Evolutionary conservation across 140 eudicot genomes (phyloP), one percentile per base, ranked within the genome.

Genomic region (Erigeron philadelphicus): DNA sequence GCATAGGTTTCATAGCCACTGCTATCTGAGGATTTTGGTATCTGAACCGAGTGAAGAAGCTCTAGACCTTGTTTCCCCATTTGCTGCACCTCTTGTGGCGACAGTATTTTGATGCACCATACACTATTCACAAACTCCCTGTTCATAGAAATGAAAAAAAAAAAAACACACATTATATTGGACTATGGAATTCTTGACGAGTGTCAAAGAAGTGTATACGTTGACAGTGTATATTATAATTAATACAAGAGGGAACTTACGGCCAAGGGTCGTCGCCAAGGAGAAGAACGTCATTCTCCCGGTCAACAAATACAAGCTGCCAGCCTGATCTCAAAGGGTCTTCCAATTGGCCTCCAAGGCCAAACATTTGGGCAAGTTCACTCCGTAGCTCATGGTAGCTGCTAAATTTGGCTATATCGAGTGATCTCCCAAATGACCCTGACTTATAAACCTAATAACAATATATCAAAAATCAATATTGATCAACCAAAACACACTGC

Each of bases 251-350:
- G 11, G 46, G 17, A 57, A 74, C 99, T 94, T 82, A 94, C 99
- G 82, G 95, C 99, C 99, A 94, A 55, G 96, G 97, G 78, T 94
- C 97, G 54, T 94, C 99, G 54, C 99, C 99, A 47, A 94, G 96
- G 87, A 94, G 95, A 78, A 86, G 90, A 64, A 94, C 89, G 16
- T 89, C 95, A 60, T 87, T 82, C 91, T 94, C 97, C 76, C 96
- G 84, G 91, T 94, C 95, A 71, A 94, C 97, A 71, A 83, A 85
- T 85, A 94, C 95, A 94, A 94, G 99, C 99, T 94, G 97, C 99
- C 99, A 94, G 99, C 97, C 99, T 94, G 99, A 94, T 94, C 99
- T 94, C 84, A 83, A 50, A 38, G 99, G 97, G 79, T 89, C 97
- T 65, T 94, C 97, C 81, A 94, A 80, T 67, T 89, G 85, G 74